Evolutionary conservation across 2,329 filamentous ascomycete species (phyloP).

Genomic region (Neodidymelliopsis sp.): DNA sequence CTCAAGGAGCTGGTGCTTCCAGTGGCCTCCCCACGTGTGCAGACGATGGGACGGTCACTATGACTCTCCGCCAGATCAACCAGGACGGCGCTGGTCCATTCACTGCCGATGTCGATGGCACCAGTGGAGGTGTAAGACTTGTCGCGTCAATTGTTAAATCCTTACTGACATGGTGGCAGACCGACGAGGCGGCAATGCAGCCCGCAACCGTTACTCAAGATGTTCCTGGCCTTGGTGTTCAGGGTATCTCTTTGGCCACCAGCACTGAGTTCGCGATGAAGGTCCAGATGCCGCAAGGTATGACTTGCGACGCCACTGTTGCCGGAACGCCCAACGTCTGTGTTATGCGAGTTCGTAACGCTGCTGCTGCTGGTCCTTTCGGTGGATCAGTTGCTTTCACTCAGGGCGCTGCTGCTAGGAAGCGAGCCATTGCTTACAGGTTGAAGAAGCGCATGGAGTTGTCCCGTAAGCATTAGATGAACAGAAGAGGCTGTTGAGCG

Average conservation of each 20-base stretch:
- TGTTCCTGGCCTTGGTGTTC: constrained; percentile 65
- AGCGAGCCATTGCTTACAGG: constrained; percentile 67
- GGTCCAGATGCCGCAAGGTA: constrained; percentile 71
- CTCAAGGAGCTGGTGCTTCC: constrained; percentile 61
- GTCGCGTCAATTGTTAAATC: background rate
- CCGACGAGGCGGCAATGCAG: constrained; percentile 66
- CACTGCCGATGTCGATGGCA: constrained; percentile 66
- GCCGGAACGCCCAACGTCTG: constrained; percentile 69
- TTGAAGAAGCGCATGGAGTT: constrained; percentile 50
- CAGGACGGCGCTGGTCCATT: constrained; percentile 74
- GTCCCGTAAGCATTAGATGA: constrained; percentile 30
- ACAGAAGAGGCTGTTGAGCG: background rate
- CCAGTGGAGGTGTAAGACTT: constrained; percentile 62
- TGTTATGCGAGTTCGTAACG: constrained; percentile 70
- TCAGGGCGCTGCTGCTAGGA: constrained; percentile 63
- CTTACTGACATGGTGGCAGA: constrained; percentile 31
- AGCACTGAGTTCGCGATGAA: constrained; percentile 70
- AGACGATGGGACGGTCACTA: constrained; percentile 66
- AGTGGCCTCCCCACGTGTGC: constrained; percentile 66
- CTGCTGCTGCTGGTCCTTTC: constrained; percentile 69
- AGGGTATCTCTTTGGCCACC: constrained; percentile 64
- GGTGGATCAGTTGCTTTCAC: constrained; percentile 73
- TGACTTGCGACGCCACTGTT: constrained; percentile 69
- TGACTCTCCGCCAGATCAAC: constrained; percentile 74
- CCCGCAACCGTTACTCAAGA: constrained; percentile 65